Evolutionary conservation across 768 basidiomycete species (phyloP).

Genomic region (Suillus plorans): DNA sequence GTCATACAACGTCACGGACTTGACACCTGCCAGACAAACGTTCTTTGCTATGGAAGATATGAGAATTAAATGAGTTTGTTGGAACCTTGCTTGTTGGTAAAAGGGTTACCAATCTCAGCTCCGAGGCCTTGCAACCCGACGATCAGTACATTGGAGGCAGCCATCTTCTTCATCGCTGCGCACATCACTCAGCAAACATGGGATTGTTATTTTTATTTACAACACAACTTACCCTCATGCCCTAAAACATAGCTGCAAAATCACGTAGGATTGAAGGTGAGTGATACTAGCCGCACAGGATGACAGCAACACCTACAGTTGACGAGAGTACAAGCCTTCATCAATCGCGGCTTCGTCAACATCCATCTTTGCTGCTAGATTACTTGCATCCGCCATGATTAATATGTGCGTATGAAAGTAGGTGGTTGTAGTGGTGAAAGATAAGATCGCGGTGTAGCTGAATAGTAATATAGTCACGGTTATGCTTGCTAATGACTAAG

Average conservation of each 20-base stretch:
- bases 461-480: background rate
- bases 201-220: background rate
- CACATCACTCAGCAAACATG: conserved; percentile 18
- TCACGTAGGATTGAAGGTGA: conserved; percentile 16
- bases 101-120: conserved; percentile 81
- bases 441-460: conserved; percentile 6
- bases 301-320: conserved; percentile 61
- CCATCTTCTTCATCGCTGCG: conserved; percentile 98
- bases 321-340: conserved; percentile 91
- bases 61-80: conserved; percentile 1
- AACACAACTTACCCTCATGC: conserved; percentile 72
- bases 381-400: conserved; percentile 38
- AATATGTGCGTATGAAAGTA: conserved; percentile 4
- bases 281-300: conserved; percentile 18
- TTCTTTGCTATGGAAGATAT: conserved; percentile 70
- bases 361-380: conserved; percentile 63
- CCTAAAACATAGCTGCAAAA: conserved; percentile 84
- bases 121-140: conserved; percentile 91
- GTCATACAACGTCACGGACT: conserved; percentile 94
- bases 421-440: conserved; percentile 5
- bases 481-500: background rate
- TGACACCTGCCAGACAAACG: conserved; percentile 92
- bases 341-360: conserved; percentile 87
- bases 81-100: background rate
- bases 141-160: conserved; percentile 90